A percentile compares a stretch with the other conserved stretches of the same genome.
These are phyloP conservation scores for Penicillium concentricum DNA, from an alignment of 2,329 filamentous ascomycete species.

Conservation along the genomic window DNA sequence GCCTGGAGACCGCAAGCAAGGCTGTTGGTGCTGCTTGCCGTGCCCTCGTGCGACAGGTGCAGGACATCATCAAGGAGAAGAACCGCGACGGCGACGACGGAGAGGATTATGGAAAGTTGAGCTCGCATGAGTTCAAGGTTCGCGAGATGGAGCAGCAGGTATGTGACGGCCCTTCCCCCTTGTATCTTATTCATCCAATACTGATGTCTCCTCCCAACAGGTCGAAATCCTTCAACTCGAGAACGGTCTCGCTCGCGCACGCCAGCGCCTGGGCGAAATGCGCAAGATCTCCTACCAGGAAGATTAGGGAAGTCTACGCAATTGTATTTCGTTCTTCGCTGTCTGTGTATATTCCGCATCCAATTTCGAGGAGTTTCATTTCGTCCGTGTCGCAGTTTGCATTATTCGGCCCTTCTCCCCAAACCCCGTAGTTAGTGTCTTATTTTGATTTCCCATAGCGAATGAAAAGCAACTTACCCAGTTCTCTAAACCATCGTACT, in stretches of 20 bases:
- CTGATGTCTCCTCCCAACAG: slow-evolving; percentile 48
- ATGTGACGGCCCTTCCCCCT: slow-evolving; percentile 38
- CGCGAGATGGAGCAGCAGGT: slow-evolving; percentile 99
- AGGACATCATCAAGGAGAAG: slow-evolving; percentile 87
- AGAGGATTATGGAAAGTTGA: slow-evolving; percentile 84
- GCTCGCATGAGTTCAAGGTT: slow-evolving; percentile 96
- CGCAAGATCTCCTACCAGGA: slow-evolving; percentile 93
- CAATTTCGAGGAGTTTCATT: not conserved
- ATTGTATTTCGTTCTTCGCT: not conserved
- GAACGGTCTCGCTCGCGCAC: slow-evolving; percentile 75
- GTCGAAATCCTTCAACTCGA: slow-evolving; percentile 97
- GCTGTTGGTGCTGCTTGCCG: slow-evolving; percentile 88
- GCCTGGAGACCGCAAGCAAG: slow-evolving; percentile 85
- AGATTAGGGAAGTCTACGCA: slow-evolving; percentile 48
- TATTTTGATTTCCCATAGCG: slow-evolving; percentile 7
- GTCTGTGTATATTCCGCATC: slow-evolving; percentile 8
- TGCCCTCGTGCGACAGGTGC: slow-evolving; percentile 85
- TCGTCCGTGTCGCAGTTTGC: not conserved
- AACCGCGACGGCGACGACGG: slow-evolving; percentile 73
- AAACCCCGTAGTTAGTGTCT: slow-evolving; percentile 1
- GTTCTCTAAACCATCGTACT: not conserved
- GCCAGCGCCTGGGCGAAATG: slow-evolving; percentile 91
- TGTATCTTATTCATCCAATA: not conserved
- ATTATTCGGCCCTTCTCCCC: not conserved
- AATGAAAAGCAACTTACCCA: slow-evolving; percentile 4